Evolutionary conservation across 2,329 filamentous ascomycete species (phyloP).

Genomic region (Pseudogymnoascus sp.): DNA sequence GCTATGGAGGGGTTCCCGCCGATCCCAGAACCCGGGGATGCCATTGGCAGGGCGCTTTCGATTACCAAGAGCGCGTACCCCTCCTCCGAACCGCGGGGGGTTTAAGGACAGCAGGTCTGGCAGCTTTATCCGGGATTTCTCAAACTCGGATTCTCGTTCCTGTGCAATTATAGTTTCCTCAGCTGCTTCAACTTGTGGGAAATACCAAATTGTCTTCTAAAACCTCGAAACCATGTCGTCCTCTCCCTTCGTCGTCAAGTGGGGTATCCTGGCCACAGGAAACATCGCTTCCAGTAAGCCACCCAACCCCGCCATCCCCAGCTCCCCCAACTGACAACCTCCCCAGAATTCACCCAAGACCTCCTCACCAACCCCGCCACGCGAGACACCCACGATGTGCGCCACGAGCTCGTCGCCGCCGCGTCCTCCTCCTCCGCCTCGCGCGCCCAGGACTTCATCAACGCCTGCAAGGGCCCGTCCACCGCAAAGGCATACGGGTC

Average conservation of each 20-base stretch:
- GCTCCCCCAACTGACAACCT: constrained; percentile 4
- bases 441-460: constrained; percentile 55
- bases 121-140: neutral
- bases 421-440: constrained; percentile 56
- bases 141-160: neutral
- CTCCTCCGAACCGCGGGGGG: neutral
- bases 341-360: constrained; percentile 51
- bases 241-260: constrained; percentile 23
- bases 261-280: constrained; percentile 32
- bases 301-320: neutral
- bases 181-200: neutral
- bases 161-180: neutral
- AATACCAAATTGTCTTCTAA: neutral
- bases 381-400: constrained; percentile 52
- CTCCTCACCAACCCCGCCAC: constrained; percentile 54
- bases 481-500: constrained; percentile 58
- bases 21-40: neutral
- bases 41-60: neutral
- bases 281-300: constrained; percentile 29
- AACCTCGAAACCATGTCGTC: neutral
- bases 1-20: neutral
- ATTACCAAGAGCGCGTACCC: neutral
- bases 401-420: constrained; percentile 56
- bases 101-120: neutral
- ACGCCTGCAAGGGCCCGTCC: constrained; percentile 46